Evolutionary conservation across 768 basidiomycete species (phyloP), one percentile per base, ranked within the genome.

Genomic region (Kwoniella sp.): DNA sequence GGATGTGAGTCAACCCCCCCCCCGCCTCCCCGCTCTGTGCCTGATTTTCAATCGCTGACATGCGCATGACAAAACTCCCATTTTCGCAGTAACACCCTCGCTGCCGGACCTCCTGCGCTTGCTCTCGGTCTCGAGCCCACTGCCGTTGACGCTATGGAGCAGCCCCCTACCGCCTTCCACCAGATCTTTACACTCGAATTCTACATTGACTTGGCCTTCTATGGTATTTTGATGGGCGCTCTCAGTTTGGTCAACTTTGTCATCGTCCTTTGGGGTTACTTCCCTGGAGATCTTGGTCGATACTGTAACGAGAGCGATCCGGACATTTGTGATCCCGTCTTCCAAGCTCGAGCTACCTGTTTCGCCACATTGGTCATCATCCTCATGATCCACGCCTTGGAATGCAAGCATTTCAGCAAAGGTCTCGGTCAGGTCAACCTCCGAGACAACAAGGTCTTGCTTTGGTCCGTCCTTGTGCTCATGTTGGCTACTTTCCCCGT

Each of bases 41-140:
- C n/a, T n/a, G n/a, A n/a, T n/a, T n/a, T n/a, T n/a, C n/a, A n/a
- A n/a, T 52, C 24, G 46, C 46, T 52, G 51, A 30, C 51, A n/a
- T n/a, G n/a, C n/a, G n/a, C n/a, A n/a, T 13, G 33, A 33, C 33
- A 6, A 33, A 6, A 5, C 33, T 33, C 13, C 7, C 72, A 84
- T n/a, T 80, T 85, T 1, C 83, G n/a, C n/a, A 84, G 84, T 51
- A 85, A 85, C 70, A 84, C 85, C 77, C 82, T 85, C 33, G 82
- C 85, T 46, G 83, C 80, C 8, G 77, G 84, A 1, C 83, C 84
- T 19, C 86, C 85, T 13, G 85, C 85, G 1, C 83, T 86, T 61
- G 85, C 85, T 17, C 81, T 87, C 22, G 86, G 86, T 13, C 67
- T 85, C 17, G 83, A 86, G 69, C 79, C 80, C n/a, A 83, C 86